Percentiles rank a stretch among this genome's conserved stretches.
Evolutionary conservation across 192 early-diverging fungal species (phyloP).

Genomic region (Coemansia sp.): DNA sequence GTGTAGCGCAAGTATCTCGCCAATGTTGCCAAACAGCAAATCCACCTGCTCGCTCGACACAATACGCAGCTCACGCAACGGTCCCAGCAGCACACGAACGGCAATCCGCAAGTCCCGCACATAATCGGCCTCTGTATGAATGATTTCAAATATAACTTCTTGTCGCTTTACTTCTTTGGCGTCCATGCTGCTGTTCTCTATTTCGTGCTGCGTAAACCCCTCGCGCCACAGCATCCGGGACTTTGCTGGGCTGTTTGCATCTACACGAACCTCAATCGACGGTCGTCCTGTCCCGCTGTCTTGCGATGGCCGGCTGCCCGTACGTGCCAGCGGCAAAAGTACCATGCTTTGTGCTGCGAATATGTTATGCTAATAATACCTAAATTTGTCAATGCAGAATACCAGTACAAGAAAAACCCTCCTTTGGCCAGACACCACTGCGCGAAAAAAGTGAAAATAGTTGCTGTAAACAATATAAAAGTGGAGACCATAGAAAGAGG

Average conservation of each 20-base stretch:
- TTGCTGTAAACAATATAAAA: neutral
- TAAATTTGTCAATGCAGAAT: too few species aligned
- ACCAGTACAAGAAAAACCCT: too few species aligned
- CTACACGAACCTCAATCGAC: slow-evolving; percentile 31
- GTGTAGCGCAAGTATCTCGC: slow-evolving; percentile 58
- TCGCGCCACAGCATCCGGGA: slow-evolving; percentile 58
- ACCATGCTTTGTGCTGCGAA: slow-evolving; percentile 15
- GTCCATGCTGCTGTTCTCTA: slow-evolving; percentile 60
- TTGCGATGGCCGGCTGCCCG: slow-evolving; percentile 25
- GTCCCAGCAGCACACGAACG: slow-evolving; percentile 64
- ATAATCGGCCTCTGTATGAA: slow-evolving; percentile 90
- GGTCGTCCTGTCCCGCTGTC: slow-evolving; percentile 13
- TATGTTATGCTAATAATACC: neutral
- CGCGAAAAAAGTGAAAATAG: too few species aligned
- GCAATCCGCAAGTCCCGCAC: slow-evolving; percentile 82
- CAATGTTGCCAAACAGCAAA: slow-evolving; percentile 54
- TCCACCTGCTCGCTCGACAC: slow-evolving; percentile 51
- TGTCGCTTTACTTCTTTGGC: slow-evolving; percentile 81
- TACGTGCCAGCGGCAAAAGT: slow-evolving; percentile 21
- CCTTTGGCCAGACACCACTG: too few species aligned
- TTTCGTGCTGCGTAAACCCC: slow-evolving; percentile 56
- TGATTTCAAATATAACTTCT: slow-evolving; percentile 93
- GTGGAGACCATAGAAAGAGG: neutral
- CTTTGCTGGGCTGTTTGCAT: slow-evolving; percentile 43
- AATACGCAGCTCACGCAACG: slow-evolving; percentile 51